Evolutionary conservation across 306 rosid genomes (phyloP).

Genomic region (Erythrophleum fordii): DNA sequence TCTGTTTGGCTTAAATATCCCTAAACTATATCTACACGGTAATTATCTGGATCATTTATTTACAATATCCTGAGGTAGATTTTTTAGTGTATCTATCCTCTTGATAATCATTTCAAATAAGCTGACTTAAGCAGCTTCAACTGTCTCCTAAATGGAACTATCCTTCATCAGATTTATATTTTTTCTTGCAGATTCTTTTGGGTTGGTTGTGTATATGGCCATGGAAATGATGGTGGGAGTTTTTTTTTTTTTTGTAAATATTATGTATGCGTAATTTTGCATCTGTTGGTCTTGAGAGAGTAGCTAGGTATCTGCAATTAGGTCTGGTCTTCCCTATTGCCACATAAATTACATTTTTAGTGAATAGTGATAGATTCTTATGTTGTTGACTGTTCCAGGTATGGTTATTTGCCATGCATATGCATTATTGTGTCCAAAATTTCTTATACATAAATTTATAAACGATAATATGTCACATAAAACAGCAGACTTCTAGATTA

Average conservation of each 20-base stretch:
- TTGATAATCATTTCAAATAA: conserved; percentile 20
- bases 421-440: neutral
- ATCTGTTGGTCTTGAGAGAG: conserved; percentile 21
- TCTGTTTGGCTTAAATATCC: too few species aligned
- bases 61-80: conserved; percentile 3
- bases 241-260: conserved; percentile 84
- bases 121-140: conserved; percentile 25
- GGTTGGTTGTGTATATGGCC: conserved; percentile 84
- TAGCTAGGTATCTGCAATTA: neutral
- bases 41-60: neutral
- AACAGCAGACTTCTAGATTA: conserved; percentile 5
- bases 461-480: conserved; percentile 7
- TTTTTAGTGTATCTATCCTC: conserved; percentile 12
- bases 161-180: conserved; percentile 32
- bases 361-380: neutral
- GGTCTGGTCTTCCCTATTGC: neutral
- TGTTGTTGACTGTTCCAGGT: neutral
- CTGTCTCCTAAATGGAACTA: conserved; percentile 28
- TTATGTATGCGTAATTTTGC: neutral
- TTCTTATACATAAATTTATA: conserved; percentile 18
- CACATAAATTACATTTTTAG: neutral
- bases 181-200: conserved; percentile 65
- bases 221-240: conserved; percentile 82
- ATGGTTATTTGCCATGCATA: conserved; percentile 5
- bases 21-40: neutral